These are phyloP conservation scores for Candida rishiriensis DNA, from an alignment of 805 yeast species.

Conservation along the genomic window DNA sequence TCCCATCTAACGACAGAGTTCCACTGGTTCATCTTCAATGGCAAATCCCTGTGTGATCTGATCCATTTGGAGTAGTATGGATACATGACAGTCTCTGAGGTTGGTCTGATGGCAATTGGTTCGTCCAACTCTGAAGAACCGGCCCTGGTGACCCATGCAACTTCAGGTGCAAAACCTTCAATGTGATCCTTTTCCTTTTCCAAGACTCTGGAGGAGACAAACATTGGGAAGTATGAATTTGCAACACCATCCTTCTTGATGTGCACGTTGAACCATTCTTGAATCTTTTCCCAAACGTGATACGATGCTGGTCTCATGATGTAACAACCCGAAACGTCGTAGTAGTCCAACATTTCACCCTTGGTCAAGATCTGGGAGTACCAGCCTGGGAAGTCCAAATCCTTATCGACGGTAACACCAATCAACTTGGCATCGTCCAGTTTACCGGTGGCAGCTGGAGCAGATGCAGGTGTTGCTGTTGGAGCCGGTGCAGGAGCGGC, in stretches of 20 bases:
- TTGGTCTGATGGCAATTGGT: constrained; percentile 98
- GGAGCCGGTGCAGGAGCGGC: constrained; percentile 37
- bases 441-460: constrained; percentile 39
- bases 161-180: constrained; percentile 99
- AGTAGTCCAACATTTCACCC: constrained; percentile 98
- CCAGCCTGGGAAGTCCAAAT: constrained; percentile 93
- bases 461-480: constrained; percentile 20
- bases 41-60: constrained; percentile 96
- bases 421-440: constrained; percentile 84
- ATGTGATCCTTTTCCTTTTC: constrained; percentile 98
- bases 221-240: constrained; percentile 98
- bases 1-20: constrained; percentile 99
- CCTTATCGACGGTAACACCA: constrained; percentile 94
- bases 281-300: constrained; percentile 91
- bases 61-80: constrained; percentile 99
- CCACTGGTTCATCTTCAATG: constrained; percentile 97
- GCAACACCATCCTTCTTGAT: constrained; percentile 89
- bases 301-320: constrained; percentile 95
- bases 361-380: constrained; percentile 93
- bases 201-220: constrained; percentile 85
- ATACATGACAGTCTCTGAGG: constrained; percentile 99
- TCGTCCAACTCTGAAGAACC: constrained; percentile 93
- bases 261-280: constrained; percentile 72
- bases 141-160: constrained; percentile 98
- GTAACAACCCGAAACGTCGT: constrained; percentile 98